These are phyloP conservation scores for Trichoderma brevicompactum DNA, from an alignment of 2,329 filamentous ascomycete genomes.

Conservation along the genomic window DNA sequence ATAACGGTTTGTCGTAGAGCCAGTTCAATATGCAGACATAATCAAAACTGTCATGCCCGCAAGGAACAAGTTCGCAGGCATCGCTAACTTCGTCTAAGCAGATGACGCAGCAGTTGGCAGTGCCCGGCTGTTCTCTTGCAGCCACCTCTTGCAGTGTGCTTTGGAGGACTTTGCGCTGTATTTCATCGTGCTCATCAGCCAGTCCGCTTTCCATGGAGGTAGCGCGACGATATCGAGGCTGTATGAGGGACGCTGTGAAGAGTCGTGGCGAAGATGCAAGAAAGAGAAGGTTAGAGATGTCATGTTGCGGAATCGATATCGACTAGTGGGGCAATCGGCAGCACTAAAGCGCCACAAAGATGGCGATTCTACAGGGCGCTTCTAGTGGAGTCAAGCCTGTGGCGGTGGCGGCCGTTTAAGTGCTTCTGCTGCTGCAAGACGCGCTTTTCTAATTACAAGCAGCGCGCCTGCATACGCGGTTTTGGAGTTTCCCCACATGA, in stretches of 20 bases:
- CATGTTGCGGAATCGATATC: slow-evolving; percentile 9
- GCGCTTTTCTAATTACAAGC: slow-evolving; percentile 24
- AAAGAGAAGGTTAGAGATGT: neutral
- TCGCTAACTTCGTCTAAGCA: slow-evolving; percentile 80
- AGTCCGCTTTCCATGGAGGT: slow-evolving; percentile 22
- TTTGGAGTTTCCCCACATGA: slow-evolving; percentile 26
- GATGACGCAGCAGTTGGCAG: slow-evolving; percentile 71
- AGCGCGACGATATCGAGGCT: slow-evolving; percentile 10
- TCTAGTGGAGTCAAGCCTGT: slow-evolving; percentile 16
- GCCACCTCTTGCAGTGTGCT: slow-evolving; percentile 51
- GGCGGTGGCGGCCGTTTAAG: slow-evolving; percentile 6
- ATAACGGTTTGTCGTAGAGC: slow-evolving; percentile 72
- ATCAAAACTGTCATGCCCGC: slow-evolving; percentile 81
- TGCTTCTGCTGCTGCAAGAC: slow-evolving; percentile 15
- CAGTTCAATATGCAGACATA: slow-evolving; percentile 83
- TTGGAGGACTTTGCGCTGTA: slow-evolving; percentile 50
- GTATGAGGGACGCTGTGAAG: neutral
- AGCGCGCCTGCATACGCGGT: slow-evolving; percentile 24
- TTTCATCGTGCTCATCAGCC: slow-evolving; percentile 36
- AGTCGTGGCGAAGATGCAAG: slow-evolving; percentile 9
- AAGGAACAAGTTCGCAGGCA: slow-evolving; percentile 72
- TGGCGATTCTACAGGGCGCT: neutral
- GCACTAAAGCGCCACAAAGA: neutral
- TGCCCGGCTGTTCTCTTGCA: slow-evolving; percentile 33
- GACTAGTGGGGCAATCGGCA: slow-evolving; percentile 4